Percentiles rank a stretch among this genome's conserved stretches.
phyloP scores from a whole-genome alignment of 2,329 filamentous ascomycete species.

The Ceratocystis smalleyi region DNA sequence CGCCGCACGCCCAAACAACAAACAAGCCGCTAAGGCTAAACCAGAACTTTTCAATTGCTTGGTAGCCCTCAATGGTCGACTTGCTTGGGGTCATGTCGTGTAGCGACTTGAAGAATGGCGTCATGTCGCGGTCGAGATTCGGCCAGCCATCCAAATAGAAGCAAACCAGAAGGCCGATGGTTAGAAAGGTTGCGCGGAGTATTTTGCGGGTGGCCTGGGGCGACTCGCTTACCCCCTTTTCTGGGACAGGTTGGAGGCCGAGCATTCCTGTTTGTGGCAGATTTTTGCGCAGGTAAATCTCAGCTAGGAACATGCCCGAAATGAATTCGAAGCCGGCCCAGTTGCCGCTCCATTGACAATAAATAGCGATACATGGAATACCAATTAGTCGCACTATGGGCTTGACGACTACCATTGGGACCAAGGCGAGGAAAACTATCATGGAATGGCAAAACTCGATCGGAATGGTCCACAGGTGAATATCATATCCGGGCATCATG shows the following conservation, averaged over 20 bases:
- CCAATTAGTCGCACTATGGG: constrained; percentile 29
- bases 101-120: constrained; percentile 25
- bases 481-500: constrained; percentile 30
- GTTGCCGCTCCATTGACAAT: constrained; percentile 22
- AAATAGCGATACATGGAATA: constrained; percentile 29
- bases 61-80: constrained; percentile 35
- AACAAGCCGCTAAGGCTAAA: constrained; percentile 38
- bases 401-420: constrained; percentile 35
- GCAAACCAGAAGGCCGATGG: constrained; percentile 20
- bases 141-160: constrained; percentile 21
- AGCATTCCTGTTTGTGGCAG: constrained; percentile 6
- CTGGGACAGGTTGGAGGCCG: neutral
- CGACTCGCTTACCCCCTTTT: neutral
- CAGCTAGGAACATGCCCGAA: constrained; percentile 38
- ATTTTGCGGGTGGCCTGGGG: neutral
- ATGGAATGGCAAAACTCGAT: constrained; percentile 45
- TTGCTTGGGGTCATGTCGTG: constrained; percentile 36
- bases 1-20: constrained; percentile 35
- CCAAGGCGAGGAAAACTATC: constrained; percentile 38
- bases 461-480: constrained; percentile 48
- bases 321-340: constrained; percentile 27
- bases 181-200: constrained; percentile 9
- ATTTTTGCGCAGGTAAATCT: constrained; percentile 33
- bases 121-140: constrained; percentile 16
- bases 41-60: constrained; percentile 34